phyloP scores from a whole-genome alignment of 2,329 filamentous ascomycete genomes.

The Zymoseptoria passerinii region DNA sequence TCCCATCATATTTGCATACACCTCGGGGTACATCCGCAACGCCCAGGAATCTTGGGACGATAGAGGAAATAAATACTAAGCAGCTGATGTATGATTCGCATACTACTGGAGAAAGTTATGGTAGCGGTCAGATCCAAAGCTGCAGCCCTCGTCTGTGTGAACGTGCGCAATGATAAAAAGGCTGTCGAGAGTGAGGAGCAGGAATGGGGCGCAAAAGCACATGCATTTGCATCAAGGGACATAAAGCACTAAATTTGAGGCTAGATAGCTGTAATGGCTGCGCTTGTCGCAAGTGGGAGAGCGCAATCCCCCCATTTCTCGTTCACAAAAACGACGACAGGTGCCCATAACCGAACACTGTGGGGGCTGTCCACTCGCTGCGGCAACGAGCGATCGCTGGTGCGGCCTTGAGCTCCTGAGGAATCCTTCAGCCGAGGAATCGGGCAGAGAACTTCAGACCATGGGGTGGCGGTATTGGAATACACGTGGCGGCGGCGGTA shows the following conservation, averaged over 20 bases:
- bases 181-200: too few relatives aligned
- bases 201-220: not conserved
- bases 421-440: conserved; percentile 51
- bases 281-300: too few relatives aligned
- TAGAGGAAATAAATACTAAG: not conserved
- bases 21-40: too few relatives aligned
- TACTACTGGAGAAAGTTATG: too few relatives aligned
- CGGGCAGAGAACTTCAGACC: conserved; percentile 49
- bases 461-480: conserved; percentile 48
- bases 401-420: conserved; percentile 46
- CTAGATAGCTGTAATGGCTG: too few relatives aligned
- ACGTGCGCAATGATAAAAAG: too few relatives aligned
- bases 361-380: conserved; percentile 47
- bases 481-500: conserved; percentile 37
- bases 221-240: not conserved
- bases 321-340: too few relatives aligned
- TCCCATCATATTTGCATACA: too few relatives aligned
- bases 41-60: too few relatives aligned
- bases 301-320: too few relatives aligned
- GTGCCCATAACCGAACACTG: conserved; percentile 49
- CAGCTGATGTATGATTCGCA: not conserved
- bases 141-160: too few relatives aligned
- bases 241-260: not conserved
- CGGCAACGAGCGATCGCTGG: conserved; percentile 48
- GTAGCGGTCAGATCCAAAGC: too few relatives aligned